Conservation (phyloP, 495 filamentous ascomycete species). For the Gamarada debralockiae region DNA sequence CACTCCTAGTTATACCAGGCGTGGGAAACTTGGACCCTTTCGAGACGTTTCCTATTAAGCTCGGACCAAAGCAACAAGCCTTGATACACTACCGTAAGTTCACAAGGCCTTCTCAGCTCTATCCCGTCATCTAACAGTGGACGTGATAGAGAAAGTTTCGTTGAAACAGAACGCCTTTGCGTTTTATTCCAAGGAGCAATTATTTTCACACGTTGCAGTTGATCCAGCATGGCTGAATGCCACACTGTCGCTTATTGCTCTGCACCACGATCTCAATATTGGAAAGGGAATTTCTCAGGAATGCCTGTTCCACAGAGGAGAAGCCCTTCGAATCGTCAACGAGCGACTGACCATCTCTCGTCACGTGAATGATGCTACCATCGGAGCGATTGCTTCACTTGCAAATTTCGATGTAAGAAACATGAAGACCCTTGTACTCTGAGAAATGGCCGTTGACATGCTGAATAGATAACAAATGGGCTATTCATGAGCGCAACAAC, state of each 20-base stretch:
- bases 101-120: background rate
- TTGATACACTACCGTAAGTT: background rate
- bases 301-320: slow-evolving; percentile 2
- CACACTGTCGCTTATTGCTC: background rate
- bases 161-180: background rate
- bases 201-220: background rate
- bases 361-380: background rate
- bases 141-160: background rate
- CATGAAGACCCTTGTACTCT: background rate
- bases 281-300: background rate
- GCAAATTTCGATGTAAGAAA: slow-evolving; percentile 1
- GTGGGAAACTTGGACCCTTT: background rate
- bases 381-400: slow-evolving; percentile 1
- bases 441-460: background rate
- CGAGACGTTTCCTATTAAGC: background rate
- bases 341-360: background rate
- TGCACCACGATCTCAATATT: background rate
- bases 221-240: slow-evolving; percentile 1
- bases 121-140: background rate
- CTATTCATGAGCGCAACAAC: background rate
- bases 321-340: slow-evolving; percentile 3
- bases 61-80: background rate
- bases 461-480: background rate
- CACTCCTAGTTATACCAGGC: background rate
- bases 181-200: background rate